Percentiles rank a stretch among this genome's conserved stretches.
These are phyloP conservation scores for Phytopythium vexans DNA, from an alignment of 352 stramenopile species.

Conservation along the genomic window DNA sequence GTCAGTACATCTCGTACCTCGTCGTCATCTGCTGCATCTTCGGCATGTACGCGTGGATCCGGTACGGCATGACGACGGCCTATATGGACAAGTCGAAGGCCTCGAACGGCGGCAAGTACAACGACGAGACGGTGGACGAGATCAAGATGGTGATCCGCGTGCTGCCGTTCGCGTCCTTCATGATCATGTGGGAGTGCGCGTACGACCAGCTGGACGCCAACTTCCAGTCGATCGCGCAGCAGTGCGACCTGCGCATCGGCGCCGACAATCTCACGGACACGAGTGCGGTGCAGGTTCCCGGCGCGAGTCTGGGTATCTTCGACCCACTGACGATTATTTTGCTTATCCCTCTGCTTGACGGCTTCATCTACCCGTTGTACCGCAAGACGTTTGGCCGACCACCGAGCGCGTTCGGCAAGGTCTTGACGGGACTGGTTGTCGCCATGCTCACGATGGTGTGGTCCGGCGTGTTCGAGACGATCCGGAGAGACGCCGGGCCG, in stretches of 20 bases:
- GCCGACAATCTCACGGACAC: slow-evolving; percentile 23
- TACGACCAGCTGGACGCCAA: slow-evolving; percentile 87
- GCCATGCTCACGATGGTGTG: slow-evolving; percentile 84
- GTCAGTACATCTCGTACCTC: slow-evolving; percentile 74
- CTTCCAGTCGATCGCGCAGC: slow-evolving; percentile 85
- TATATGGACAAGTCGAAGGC: slow-evolving; percentile 87
- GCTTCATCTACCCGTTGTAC: slow-evolving; percentile 75
- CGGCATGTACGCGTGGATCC: slow-evolving; percentile 83
- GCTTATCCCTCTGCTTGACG: slow-evolving; percentile 70
- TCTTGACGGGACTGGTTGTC: slow-evolving; percentile 68
- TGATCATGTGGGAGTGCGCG: slow-evolving; percentile 87
- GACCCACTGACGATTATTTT: slow-evolving; percentile 84
- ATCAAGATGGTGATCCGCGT: slow-evolving; percentile 86
- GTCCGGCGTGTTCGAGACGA: slow-evolving; percentile 78
- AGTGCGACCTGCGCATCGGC: slow-evolving; percentile 69
- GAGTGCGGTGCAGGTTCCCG: slow-evolving; percentile 54
- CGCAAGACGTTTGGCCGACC: slow-evolving; percentile 39
- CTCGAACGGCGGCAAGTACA: slow-evolving; percentile 74
- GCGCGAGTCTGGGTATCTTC: slow-evolving; percentile 82
- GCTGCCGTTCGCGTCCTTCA: slow-evolving; percentile 84
- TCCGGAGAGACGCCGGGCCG: slow-evolving; percentile 47
- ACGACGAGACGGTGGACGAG: slow-evolving; percentile 81
- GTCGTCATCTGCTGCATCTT: slow-evolving; percentile 63
- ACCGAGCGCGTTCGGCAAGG: slow-evolving; percentile 78
- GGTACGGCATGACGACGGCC: slow-evolving; percentile 73